phyloP scores from a whole-genome alignment of 1,284 basidiomycete species.

The Erythrobasidium hasegawianum region DNA sequence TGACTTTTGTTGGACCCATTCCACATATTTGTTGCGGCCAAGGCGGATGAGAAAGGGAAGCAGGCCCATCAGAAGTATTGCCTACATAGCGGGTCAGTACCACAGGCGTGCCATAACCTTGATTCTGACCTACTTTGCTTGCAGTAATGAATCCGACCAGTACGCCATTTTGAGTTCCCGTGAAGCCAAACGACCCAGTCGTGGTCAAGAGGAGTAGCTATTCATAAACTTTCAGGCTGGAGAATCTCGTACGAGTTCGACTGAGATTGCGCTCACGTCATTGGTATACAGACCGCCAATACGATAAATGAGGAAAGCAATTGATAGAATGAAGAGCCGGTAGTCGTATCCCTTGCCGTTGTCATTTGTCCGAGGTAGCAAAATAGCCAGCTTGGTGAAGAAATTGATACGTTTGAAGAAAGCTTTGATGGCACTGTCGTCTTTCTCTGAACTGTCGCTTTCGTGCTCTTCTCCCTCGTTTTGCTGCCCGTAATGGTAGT shows the following conservation, averaged over 20 bases:
- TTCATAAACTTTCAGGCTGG: neutral
- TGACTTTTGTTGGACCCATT: slow-evolving; percentile 14
- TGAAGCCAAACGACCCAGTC: slow-evolving; percentile 29
- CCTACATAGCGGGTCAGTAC: too few species aligned
- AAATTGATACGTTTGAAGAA: slow-evolving; percentile 28
- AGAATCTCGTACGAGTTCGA: too few species aligned
- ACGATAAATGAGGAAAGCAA: slow-evolving; percentile 28
- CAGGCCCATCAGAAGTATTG: slow-evolving; percentile 26
- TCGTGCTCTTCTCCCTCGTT: too few species aligned
- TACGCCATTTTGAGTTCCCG: slow-evolving; percentile 26
- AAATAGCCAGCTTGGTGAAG: slow-evolving; percentile 17
- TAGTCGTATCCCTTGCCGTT: slow-evolving; percentile 9
- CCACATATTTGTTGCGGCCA: slow-evolving; percentile 25
- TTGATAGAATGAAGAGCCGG: slow-evolving; percentile 24
- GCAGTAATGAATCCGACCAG: slow-evolving; percentile 28
- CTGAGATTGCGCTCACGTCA: slow-evolving; percentile 33
- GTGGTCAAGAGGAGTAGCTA: slow-evolving; percentile 31
- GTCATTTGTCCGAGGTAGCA: slow-evolving; percentile 9
- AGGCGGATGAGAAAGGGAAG: slow-evolving; percentile 21
- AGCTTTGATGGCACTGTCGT: too few species aligned
- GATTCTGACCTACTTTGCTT: slow-evolving; percentile 16
- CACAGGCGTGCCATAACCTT: too few species aligned
- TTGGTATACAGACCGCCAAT: slow-evolving; percentile 31
- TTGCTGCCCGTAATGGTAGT: neutral
- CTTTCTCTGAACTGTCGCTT: too few species aligned